Percentiles rank a stretch among this genome's conserved stretches.
Evolutionary conservation across 225 moss, liverwort and hornwort genomes (phyloP).

Genomic region (Physcomitrellopsis africana): DNA sequence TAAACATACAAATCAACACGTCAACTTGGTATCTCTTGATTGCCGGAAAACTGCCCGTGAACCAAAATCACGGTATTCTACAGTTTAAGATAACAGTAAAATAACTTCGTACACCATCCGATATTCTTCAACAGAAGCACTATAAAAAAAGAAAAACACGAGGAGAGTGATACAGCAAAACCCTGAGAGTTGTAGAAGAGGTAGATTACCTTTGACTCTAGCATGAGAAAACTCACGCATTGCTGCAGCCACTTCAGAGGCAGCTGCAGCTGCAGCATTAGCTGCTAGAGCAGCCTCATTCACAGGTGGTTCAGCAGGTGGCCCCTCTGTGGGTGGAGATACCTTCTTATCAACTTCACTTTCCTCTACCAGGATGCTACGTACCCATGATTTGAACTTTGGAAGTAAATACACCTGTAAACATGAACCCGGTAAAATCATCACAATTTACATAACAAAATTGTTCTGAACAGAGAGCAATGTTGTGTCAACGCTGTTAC

Average conservation of each 20-base stretch:
- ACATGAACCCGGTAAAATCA: neutral
- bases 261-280: constrained; percentile 71
- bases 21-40: constrained; percentile 12
- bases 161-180: neutral
- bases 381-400: constrained; percentile 84
- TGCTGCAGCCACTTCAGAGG: constrained; percentile 81
- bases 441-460: neutral
- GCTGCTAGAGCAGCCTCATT: constrained; percentile 85
- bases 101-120: neutral
- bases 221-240: constrained; percentile 82
- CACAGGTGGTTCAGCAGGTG: constrained; percentile 44
- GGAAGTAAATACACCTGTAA: constrained; percentile 76
- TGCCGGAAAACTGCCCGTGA: neutral
- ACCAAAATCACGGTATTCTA: neutral
- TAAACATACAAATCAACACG: neutral
- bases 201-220: constrained; percentile 68
- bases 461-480: constrained; percentile 3
- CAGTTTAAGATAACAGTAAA: neutral
- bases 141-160: neutral
- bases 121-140: neutral
- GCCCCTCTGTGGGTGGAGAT: constrained; percentile 32
- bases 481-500: neutral
- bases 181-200: neutral
- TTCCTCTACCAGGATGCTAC: constrained; percentile 60
- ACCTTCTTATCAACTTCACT: constrained; percentile 49